Conservation (phyloP, 805 yeast genomes). For the Zygotorulaspora florentina region DNA sequence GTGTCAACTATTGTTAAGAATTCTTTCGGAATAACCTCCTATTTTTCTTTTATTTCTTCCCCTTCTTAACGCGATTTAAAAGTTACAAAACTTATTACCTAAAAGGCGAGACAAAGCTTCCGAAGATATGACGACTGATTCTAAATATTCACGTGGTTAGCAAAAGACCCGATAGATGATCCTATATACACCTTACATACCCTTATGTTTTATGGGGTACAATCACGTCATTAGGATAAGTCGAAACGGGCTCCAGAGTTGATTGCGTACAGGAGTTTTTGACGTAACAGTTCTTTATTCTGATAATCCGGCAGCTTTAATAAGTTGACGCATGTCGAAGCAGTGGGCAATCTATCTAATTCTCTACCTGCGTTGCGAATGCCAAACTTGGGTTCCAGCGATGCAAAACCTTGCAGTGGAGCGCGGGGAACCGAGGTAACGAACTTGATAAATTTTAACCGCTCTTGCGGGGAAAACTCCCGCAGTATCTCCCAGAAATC, state of each 20-base stretch:
- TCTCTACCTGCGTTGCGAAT: conserved; percentile 63
- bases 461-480: conserved; percentile 62
- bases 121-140: no score
- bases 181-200: neutral
- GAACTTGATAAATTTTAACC: conserved; percentile 68
- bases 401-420: conserved; percentile 80
- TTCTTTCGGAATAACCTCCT: neutral
- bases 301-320: conserved; percentile 81
- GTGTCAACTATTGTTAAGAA: no score
- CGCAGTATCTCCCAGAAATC: conserved; percentile 72
- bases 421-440: conserved; percentile 91
- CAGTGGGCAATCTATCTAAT: conserved; percentile 68
- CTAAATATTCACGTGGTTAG: conserved; percentile 4
- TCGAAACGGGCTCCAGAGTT: conserved; percentile 85
- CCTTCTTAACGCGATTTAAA: conserved; percentile 1
- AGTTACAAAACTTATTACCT: neutral
- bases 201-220: neutral
- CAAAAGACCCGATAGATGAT: neutral
- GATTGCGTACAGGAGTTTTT: conserved; percentile 73
- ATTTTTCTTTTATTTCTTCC: conserved; percentile 1
- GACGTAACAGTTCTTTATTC: conserved; percentile 50
- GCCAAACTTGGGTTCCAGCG: conserved; percentile 74
- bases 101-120: no score
- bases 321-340: conserved; percentile 89
- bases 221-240: conserved; percentile 42